Evolutionary conservation across 106 monocot genomes (phyloP).

Genomic region (Dendrobium catenatum): DNA sequence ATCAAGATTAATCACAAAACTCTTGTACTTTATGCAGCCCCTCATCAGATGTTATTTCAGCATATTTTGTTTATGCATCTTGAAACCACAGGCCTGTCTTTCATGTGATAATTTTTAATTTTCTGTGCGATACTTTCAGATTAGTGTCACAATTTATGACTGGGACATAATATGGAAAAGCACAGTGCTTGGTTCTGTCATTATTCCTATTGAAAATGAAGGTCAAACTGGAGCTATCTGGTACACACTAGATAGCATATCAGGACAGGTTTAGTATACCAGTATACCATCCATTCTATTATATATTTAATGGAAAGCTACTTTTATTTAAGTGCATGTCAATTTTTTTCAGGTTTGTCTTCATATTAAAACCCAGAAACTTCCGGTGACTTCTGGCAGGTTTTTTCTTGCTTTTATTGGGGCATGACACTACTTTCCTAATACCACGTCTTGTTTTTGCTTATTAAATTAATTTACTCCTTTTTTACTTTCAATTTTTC

Average conservation of each 20-base stretch:
- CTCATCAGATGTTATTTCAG: neutral
- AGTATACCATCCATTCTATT: neutral
- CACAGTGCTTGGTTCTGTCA: conserved; percentile 89
- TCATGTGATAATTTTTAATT: neutral
- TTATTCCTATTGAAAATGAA: conserved; percentile 76
- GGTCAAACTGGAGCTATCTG: conserved; percentile 73
- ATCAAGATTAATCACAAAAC: neutral
- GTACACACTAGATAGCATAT: conserved; percentile 71
- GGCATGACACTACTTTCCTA: neutral
- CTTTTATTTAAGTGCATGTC: neutral
- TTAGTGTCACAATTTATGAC: conserved; percentile 94
- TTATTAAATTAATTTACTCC: neutral
- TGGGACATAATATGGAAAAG: conserved; percentile 99
- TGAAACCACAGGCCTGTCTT: neutral
- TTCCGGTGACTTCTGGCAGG: conserved; percentile 61
- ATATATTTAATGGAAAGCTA: neutral
- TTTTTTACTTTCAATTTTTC: neutral
- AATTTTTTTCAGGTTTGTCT: conserved; percentile 75
- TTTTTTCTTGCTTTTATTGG: conserved; percentile 26
- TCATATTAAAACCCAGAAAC: conserved; percentile 70
- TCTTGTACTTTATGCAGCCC: neutral
- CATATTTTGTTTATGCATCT: neutral
- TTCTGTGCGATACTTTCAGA: conserved; percentile 33
- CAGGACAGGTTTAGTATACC: conserved; percentile 66
- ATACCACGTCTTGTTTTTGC: neutral